Conservation (phyloP, 257 asterid species). For the Perilla frutescens region DNA sequence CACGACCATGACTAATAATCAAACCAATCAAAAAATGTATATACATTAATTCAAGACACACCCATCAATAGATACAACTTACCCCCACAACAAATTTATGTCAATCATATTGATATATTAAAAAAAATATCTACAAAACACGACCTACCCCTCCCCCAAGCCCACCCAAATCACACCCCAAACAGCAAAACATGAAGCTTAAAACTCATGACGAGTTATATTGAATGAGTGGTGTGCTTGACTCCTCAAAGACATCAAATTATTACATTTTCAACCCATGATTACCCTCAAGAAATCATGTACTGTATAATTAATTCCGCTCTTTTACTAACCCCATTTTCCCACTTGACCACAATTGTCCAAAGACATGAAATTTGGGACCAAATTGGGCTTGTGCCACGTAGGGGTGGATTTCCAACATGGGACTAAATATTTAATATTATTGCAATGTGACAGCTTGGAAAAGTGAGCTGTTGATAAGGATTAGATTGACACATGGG, state of each 20-base stretch:
- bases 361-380: neutral
- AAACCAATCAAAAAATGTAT: too few relatives aligned
- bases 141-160: neutral
- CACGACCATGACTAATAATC: too few relatives aligned
- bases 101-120: too few relatives aligned
- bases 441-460: constrained; percentile 28
- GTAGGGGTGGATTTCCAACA: constrained; percentile 23
- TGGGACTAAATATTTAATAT: neutral
- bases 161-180: too few relatives aligned
- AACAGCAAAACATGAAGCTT: neutral
- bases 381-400: constrained; percentile 7
- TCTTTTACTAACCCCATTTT: neutral
- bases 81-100: too few relatives aligned
- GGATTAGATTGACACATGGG: constrained; percentile 41
- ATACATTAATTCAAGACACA: too few relatives aligned
- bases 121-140: neutral
- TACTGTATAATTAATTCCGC: neutral
- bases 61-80: too few relatives aligned
- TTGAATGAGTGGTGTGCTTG: neutral
- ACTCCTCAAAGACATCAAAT: constrained; percentile 16
- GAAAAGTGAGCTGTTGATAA: constrained; percentile 34
- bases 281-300: neutral
- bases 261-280: constrained; percentile 1
- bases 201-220: too few relatives aligned
- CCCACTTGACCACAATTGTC: constrained; percentile 27